Evolutionary conservation across 306 rosid genomes (phyloP).

Genomic region (Lathyrus tuberosus): DNA sequence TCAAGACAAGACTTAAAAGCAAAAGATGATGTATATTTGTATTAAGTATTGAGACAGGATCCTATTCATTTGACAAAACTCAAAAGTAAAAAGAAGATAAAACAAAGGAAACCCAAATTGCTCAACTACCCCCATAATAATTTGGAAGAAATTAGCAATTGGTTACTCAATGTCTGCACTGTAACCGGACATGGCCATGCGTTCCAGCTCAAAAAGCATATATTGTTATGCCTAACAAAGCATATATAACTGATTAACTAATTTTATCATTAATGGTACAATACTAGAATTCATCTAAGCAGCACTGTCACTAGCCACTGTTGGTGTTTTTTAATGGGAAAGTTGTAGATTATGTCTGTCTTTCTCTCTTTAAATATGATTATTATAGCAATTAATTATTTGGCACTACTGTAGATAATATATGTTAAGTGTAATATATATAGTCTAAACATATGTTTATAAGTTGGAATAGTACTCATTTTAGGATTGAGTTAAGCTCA

Average conservation of each 20-base stretch:
- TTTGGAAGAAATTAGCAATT: not conserved
- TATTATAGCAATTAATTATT: not conserved
- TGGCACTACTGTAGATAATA: not conserved
- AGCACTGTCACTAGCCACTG: too few species aligned
- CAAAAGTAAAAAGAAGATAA: not conserved
- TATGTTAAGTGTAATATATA: too few species aligned
- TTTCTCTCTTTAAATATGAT: not conserved
- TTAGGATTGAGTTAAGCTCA: too few species aligned
- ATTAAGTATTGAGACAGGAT: not conserved
- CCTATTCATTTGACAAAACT: not conserved
- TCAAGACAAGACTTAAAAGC: too few species aligned
- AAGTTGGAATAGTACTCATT: too few species aligned
- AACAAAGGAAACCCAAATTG: not conserved
- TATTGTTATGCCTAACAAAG: not conserved
- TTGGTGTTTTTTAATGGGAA: not conserved
- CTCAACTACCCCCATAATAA: slow-evolving; percentile 6
- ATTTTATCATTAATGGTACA: not conserved
- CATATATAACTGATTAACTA: not conserved
- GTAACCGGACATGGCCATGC: not conserved
- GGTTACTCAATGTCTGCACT: not conserved
- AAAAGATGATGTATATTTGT: too few species aligned
- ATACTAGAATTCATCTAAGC: not conserved
- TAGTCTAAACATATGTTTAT: too few species aligned
- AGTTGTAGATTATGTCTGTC: not conserved
- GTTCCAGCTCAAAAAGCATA: not conserved